Evolutionary conservation across 1,284 basidiomycete species (phyloP).

Genomic region (Marasmius tenuissimus): DNA sequence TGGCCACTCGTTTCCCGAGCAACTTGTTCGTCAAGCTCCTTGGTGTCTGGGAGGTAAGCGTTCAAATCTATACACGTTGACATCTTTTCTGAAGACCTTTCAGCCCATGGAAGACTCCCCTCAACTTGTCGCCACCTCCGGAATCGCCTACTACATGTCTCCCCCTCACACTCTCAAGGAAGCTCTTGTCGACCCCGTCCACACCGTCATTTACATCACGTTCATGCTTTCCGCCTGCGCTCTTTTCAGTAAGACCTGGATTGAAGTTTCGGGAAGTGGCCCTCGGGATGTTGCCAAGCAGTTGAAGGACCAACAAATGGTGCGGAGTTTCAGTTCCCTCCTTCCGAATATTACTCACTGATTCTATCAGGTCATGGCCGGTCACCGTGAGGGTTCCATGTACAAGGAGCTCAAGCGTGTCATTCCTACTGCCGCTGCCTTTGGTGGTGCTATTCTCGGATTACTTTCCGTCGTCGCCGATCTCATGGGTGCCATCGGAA

Average conservation of each 20-base stretch:
- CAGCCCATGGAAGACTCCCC: slow-evolving; percentile 91
- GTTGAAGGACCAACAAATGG: slow-evolving; percentile 98
- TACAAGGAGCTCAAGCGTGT: slow-evolving; percentile 11
- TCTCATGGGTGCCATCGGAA: slow-evolving; percentile 93
- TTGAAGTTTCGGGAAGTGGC: slow-evolving; percentile 95
- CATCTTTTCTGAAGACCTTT: slow-evolving; percentile 4
- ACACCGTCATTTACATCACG: slow-evolving; percentile 88
- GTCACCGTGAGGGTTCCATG: slow-evolving; percentile 3
- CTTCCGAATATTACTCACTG: not conserved
- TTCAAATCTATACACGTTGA: not conserved
- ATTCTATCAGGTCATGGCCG: slow-evolving; percentile 45
- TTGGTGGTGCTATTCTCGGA: slow-evolving; percentile 95
- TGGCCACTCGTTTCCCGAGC: slow-evolving; percentile 85
- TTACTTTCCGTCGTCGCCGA: slow-evolving; percentile 95
- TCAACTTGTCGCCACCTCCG: slow-evolving; percentile 90
- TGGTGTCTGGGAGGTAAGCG: slow-evolving; percentile 92
- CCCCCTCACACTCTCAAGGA: slow-evolving; percentile 90
- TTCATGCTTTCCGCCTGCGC: slow-evolving; percentile 96
- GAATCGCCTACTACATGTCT: slow-evolving; percentile 97
- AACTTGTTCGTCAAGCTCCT: slow-evolving; percentile 91
- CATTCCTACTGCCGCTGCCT: slow-evolving; percentile 81
- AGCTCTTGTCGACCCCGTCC: slow-evolving; percentile 89
- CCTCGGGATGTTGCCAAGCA: slow-evolving; percentile 97
- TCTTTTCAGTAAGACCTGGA: slow-evolving; percentile 99
- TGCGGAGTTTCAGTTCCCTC: slow-evolving; percentile 22